A percentile compares a stretch with the other conserved stretches of the same genome.
phyloP scores from a whole-genome alignment of 2,329 filamentous ascomycete genomes.

The Berkeleyomyces rouxiae region DNA sequence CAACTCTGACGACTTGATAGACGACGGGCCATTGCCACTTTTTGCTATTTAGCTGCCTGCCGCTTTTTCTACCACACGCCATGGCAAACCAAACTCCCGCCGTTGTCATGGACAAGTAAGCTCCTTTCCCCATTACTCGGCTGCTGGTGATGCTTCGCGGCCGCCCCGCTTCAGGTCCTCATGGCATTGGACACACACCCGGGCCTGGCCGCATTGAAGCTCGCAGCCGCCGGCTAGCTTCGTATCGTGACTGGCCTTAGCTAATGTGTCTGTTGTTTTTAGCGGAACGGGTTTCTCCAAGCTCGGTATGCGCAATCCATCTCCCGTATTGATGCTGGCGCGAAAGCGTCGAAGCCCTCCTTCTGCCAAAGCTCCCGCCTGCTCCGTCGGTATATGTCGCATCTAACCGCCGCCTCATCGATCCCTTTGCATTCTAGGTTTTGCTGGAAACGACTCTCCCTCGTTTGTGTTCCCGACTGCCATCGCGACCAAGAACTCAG shows the following conservation, averaged over 20 bases:
- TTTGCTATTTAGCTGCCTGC: neutral
- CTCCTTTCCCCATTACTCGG: slow-evolving; percentile 20
- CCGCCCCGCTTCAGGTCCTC: slow-evolving; percentile 6
- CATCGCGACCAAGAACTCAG: slow-evolving; percentile 80
- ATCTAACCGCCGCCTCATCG: slow-evolving; percentile 11
- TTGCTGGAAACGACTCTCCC: slow-evolving; percentile 96
- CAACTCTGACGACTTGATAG: neutral
- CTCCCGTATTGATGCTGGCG: neutral
- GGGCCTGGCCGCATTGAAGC: neutral
- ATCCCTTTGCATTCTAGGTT: slow-evolving; percentile 40
- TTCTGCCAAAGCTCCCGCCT: slow-evolving; percentile 10
- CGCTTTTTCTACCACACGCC: slow-evolving; percentile 15
- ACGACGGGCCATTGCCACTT: neutral
- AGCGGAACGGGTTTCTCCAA: slow-evolving; percentile 99
- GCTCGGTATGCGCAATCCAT: slow-evolving; percentile 50
- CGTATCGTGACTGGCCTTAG: slow-evolving; percentile 20
- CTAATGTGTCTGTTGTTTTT: slow-evolving; percentile 19
- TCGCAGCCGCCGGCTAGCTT: neutral
- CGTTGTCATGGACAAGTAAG: slow-evolving; percentile 99
- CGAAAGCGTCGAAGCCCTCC: neutral
- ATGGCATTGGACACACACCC: neutral
- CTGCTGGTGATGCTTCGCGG: neutral
- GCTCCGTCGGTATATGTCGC: neutral
- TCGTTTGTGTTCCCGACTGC: slow-evolving; percentile 99
- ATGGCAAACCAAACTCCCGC: slow-evolving; percentile 98